Evolutionary conservation across 1,284 basidiomycete genomes (phyloP), one percentile per base, ranked within the genome.

Genomic region (Inonotus hispidus): DNA sequence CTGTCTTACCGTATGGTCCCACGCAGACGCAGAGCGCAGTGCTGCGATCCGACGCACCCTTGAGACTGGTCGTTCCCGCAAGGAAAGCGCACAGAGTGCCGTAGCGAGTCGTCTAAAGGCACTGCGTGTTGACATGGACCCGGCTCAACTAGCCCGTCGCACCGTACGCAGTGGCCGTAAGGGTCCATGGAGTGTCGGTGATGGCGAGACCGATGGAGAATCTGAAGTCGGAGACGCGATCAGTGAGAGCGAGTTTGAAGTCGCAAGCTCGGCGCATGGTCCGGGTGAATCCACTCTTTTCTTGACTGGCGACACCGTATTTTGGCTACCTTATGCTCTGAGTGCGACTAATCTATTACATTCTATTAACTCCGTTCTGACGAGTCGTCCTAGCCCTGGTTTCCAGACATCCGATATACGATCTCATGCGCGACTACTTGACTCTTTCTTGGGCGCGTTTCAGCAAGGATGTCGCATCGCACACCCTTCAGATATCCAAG

Each of bases 381-480:
- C 68, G 62, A 43, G 63, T 58, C 37, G 45, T 56, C 53, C 53
- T 64, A 93, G 89, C 91, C 19, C 81, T 93, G 64, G 92, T 95
- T 23, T 95, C 93, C 45, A 86, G 92, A 29, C 90, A 91, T 73
- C 93, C 93, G 0, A 92, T 95, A 66, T 95, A 95, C 74, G 93
- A 95, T 70, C 80, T 94, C 59, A 92, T 95, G 89, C 84, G 91
- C 58, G 93, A 96, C 75, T 95, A 93, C 71, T 82, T 95, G 46
- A 93, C 93, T 23, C 83, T 95, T 58, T 91, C 91, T 23, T 95
- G 93, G 93, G 92, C 93, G 13, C 85, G 92, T 55, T 95, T 94
- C 76, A 92, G 89, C 64, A 95, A 94, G 74, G 92, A 95, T 68
- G 92, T 93, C 6, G 89, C 91, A 73, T 90, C 89, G 1, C 90